Conservation (phyloP, 2,329 filamentous ascomycete genomes). For the Lasiodiplodia sp. region DNA sequence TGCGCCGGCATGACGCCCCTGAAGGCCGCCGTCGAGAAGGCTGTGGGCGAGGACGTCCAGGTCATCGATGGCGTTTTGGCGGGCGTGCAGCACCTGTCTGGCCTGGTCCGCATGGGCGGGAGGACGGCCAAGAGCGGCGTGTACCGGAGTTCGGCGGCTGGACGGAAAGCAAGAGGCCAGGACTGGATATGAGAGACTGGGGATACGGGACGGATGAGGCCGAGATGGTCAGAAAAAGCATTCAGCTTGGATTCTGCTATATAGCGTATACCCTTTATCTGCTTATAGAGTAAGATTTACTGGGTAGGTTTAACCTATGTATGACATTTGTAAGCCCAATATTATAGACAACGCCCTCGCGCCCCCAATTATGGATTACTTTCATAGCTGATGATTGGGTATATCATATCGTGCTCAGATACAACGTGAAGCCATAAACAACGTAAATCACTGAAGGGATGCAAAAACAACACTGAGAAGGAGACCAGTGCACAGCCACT, state of each 20-base stretch:
- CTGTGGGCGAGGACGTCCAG: slow-evolving; percentile 55
- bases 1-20: slow-evolving; percentile 60
- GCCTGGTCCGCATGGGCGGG: slow-evolving; percentile 55
- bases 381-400: neutral
- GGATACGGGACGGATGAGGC: too few species aligned
- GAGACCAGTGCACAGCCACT: slow-evolving; percentile 15
- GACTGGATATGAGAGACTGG: slow-evolving; percentile 46
- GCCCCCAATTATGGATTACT: neutral
- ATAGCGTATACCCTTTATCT: too few species aligned
- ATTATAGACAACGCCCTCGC: neutral
- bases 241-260: too few species aligned
- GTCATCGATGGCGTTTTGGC: slow-evolving; percentile 61
- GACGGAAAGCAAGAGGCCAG: slow-evolving; percentile 49
- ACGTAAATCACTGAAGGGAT: neutral
- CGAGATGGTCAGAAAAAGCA: too few species aligned
- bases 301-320: too few species aligned
- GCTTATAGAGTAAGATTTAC: too few species aligned
- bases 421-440: neutral
- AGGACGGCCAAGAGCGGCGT: slow-evolving; percentile 55
- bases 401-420: neutral
- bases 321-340: neutral
- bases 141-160: slow-evolving; percentile 50
- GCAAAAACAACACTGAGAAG: neutral
- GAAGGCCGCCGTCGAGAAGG: slow-evolving; percentile 55
- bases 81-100: slow-evolving; percentile 56